Percentiles rank a stretch among this genome's conserved stretches.
These are phyloP conservation scores for Neurospora africana DNA, from an alignment of 495 filamentous ascomycete genomes.

Conservation along the genomic window DNA sequence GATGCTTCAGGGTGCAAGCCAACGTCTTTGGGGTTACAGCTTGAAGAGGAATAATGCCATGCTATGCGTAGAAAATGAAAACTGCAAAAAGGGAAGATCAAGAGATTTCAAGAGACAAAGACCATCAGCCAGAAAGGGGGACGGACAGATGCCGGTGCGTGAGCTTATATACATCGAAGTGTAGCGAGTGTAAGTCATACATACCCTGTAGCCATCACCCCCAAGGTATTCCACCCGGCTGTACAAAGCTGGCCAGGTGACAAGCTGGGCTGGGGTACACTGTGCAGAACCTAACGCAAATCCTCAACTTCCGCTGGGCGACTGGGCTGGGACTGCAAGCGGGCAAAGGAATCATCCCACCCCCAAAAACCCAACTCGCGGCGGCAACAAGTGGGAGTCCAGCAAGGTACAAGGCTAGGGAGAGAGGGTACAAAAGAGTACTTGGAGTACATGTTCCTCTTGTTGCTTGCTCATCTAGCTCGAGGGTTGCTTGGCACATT, in stretches of 20 bases:
- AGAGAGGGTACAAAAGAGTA: not conserved
- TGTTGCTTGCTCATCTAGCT: not conserved
- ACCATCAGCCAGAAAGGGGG: not conserved
- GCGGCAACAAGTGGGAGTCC: not conserved
- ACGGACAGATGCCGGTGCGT: not conserved
- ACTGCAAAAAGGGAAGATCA: not conserved
- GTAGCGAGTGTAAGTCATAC: not conserved
- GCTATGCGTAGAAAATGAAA: not conserved
- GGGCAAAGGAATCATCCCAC: not conserved
- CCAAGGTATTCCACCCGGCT: not conserved
- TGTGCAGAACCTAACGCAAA: not conserved
- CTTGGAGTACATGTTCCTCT: not conserved
- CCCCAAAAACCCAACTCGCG: not conserved
- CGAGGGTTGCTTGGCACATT: slow-evolving; percentile 7
- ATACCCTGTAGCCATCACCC: not conserved
- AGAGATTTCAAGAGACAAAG: not conserved
- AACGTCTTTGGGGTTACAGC: not conserved
- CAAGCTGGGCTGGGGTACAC: not conserved
- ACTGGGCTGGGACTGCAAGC: not conserved
- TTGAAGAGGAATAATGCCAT: not conserved
- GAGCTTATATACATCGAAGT: not conserved
- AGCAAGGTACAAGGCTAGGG: not conserved
- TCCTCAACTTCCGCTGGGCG: not conserved
- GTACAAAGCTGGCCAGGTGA: not conserved
- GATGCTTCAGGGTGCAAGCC: not conserved